Base-by-base conservation (phyloP, 169 alveolate species). In the Amoebophrya sp. region DNA sequence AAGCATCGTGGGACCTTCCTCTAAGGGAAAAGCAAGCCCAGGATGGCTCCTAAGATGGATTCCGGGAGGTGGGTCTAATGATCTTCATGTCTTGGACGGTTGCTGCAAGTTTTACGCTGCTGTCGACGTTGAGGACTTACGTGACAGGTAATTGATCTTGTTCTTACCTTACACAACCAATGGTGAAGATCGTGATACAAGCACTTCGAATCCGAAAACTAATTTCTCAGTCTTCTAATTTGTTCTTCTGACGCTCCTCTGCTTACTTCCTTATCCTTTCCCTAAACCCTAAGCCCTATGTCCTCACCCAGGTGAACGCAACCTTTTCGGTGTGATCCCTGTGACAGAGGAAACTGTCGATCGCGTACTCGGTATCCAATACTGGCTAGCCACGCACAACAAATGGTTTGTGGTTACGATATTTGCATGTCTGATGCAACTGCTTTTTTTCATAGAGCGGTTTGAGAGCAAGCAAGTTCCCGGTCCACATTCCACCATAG, bases 251-350 rank as follows among this genome's bases (percentile, higher is more conserved):
- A 47, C 65, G 6, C 18, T 47, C 6, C 18, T 47, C 65, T 18
- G 65, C 18, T 47, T 47, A 6, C 65, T 47, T 6, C 65, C 18
- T 47, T 18, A 47, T 47, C 6, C 65, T 18, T 47, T 47, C 6
- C 18, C 65, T 12, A 6, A 47, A 47, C 65, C 65, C 65, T n/a
- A n/a, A n/a, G n/a, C n/a, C n/a, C n/a, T n/a, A n/a, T n/a, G n/a
- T n/a, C n/a, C n/a, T n/a, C n/a, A n/a, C n/a, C n/a, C 83, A 65
- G 83, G 83, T 36, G 83, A 65, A 36, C 83, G 83, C 83, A 65
- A 65, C 33, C 33, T 65, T 29, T 65, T 65, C 83, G 83, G 83
- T 36, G n/a, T 65, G 38, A 18, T 65, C 33, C 83, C 83, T 65
- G 83, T 65, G 83, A 65, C 83, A 10, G 83, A 65, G 26, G 83